Evolutionary conservation across 495 filamentous ascomycete species (phyloP), one percentile per base, ranked within the genome.

Genomic region (Jackrogersella minutella): DNA sequence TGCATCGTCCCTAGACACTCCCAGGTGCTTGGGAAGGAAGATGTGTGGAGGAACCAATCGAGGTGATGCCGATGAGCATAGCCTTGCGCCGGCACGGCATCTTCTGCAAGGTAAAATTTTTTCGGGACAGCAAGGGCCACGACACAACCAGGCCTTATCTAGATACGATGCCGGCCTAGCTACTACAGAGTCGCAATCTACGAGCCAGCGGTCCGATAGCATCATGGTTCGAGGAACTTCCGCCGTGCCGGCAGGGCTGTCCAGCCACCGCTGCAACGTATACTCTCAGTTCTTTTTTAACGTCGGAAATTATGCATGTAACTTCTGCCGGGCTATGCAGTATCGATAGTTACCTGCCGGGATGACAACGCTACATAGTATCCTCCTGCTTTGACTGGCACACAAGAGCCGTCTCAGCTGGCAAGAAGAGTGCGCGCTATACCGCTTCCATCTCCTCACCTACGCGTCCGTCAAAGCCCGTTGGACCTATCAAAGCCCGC

Each of bases 11-110:
- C 61, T 69, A 61, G 66, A 69, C 66, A 57, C 60, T 64, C 30
- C 66, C 66, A 53, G 55, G 66, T 36, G 56, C 56, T 47, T 69
- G 66, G 66, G 66, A 61, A 56, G 46, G 44, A 47, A 51, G 28
- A 61, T 31, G 30, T 64, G 66, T 64, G 66, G 66, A 68, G 66
- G 66, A 63, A 31, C 69, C 69, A 72, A 72, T 72, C 56, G 69
- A 72, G 69, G 69, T 62, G 40, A 62, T 30, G 69, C 69, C 69
- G 69, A 66, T 43, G 43, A 68, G 66, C 69, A 72, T 52, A 72
- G 69, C 69, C 69, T 58, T 66, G 69, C 49, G n/a, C 33, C 37
- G 10, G 36, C 36, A 56, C 53, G 43, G 41, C 54, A 13, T 52
- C 47, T 17, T 51, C 46, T 64, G 60, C 55, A 69, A 49, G 46